phyloP scores from a whole-genome alignment of 352 stramenopile genomes.

The Globisporangium takayamanum region DNA sequence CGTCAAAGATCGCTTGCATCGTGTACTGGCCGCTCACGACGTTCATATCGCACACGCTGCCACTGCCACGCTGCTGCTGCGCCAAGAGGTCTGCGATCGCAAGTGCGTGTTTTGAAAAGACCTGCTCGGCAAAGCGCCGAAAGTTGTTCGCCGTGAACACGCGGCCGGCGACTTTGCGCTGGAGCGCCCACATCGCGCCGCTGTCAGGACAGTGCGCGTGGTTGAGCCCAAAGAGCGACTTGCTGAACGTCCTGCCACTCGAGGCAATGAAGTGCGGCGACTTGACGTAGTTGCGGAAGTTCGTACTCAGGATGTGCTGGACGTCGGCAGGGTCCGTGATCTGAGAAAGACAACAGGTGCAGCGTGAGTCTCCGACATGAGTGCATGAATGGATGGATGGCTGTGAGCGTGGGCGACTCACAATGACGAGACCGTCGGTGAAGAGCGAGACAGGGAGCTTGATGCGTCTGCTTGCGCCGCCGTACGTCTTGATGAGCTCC shows the following conservation, averaged over 20 bases:
- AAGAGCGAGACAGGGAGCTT: too few relatives aligned
- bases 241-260: constrained; percentile 55
- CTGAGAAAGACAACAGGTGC: too few relatives aligned
- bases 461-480: too few relatives aligned
- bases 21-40: constrained; percentile 46
- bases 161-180: constrained; percentile 80
- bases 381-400: too few relatives aligned
- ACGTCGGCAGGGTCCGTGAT: constrained; percentile 21
- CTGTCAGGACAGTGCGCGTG: constrained; percentile 37
- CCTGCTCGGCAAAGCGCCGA: constrained; percentile 32
- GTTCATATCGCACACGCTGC: constrained; percentile 38
- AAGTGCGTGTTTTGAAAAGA: constrained; percentile 39
- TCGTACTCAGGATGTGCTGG: constrained; percentile 54
- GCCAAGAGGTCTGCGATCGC: constrained; percentile 16
- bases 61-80: background rate
- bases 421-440: too few relatives aligned
- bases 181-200: constrained; percentile 55
- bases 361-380: too few relatives aligned
- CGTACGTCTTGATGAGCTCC: too few relatives aligned
- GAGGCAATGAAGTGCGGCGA: constrained; percentile 57
- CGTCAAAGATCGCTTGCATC: constrained; percentile 51
- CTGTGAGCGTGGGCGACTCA: too few relatives aligned
- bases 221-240: constrained; percentile 72
- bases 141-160: constrained; percentile 80
- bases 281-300: constrained; percentile 71